These are phyloP conservation scores for Paxillus ammoniavirescens DNA, from an alignment of 768 basidiomycete genomes.

Conservation along the genomic window DNA sequence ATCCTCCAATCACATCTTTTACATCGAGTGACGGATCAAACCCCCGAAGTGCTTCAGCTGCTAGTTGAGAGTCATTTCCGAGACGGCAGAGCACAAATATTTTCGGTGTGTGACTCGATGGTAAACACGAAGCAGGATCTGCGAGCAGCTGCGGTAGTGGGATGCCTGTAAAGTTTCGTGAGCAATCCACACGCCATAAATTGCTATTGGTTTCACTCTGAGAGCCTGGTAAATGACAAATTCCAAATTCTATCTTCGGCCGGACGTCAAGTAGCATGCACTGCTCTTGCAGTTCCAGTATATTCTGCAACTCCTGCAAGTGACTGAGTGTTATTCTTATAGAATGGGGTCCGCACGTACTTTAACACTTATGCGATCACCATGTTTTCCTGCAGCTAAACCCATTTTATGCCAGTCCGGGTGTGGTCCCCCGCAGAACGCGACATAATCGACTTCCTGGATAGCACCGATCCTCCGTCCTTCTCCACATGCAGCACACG, in stretches of 20 bases:
- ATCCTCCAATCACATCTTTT: conserved; percentile 77
- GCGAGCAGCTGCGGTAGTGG: conserved; percentile 66
- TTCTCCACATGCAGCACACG: conserved; percentile 79
- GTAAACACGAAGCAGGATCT: conserved; percentile 50
- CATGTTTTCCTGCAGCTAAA: conserved; percentile 38
- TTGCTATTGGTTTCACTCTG: conserved; percentile 51
- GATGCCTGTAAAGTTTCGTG: conserved; percentile 53
- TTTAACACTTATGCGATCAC: conserved; percentile 43
- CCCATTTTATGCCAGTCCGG: conserved; percentile 68
- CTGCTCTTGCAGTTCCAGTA: conserved; percentile 31
- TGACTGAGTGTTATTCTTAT: neutral
- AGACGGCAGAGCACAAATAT: conserved; percentile 74
- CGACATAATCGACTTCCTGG: conserved; percentile 70
- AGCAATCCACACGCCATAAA: neutral
- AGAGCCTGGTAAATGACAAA: conserved; percentile 76
- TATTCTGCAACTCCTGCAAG: conserved; percentile 47
- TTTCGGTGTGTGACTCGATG: conserved; percentile 23
- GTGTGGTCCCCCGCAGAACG: conserved; percentile 76
- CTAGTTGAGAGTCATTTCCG: conserved; percentile 93
- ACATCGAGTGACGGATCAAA: conserved; percentile 33
- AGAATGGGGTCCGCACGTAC: conserved; percentile 27
- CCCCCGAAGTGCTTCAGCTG: conserved; percentile 49
- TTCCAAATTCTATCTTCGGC: conserved; percentile 76
- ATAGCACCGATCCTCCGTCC: conserved; percentile 45
- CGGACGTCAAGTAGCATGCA: conserved; percentile 74